Percentiles rank a stretch among this genome's conserved stretches.
phyloP scores from a whole-genome alignment of 1,139 yeast genomes.

The Pichia norvegensis region DNA sequence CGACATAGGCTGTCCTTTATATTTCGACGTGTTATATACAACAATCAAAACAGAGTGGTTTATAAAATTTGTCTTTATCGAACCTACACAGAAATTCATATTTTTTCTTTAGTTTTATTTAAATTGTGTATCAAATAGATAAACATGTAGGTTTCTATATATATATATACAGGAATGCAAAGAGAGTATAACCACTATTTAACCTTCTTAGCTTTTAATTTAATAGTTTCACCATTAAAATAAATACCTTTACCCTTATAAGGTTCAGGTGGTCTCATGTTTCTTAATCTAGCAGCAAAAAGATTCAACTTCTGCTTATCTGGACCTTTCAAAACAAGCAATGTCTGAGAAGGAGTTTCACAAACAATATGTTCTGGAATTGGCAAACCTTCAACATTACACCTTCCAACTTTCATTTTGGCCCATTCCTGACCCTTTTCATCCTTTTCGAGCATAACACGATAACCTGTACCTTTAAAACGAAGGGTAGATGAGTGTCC shows the following conservation, averaged over 20 bases:
- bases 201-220: slow-evolving; percentile 84
- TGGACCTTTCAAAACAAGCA: slow-evolving; percentile 77
- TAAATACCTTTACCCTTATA: slow-evolving; percentile 98
- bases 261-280: slow-evolving; percentile 92
- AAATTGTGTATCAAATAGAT: background rate
- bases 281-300: slow-evolving; percentile 84
- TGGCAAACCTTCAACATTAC: slow-evolving; percentile 54
- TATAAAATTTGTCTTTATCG: too few relatives aligned
- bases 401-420: slow-evolving; percentile 77
- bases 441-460: slow-evolving; percentile 58
- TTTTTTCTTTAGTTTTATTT: too few relatives aligned
- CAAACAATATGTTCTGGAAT: slow-evolving; percentile 76
- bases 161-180: background rate
- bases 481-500: slow-evolving; percentile 85
- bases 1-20: too few relatives aligned
- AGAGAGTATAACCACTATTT: slow-evolving; percentile 39
- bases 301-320: slow-evolving; percentile 82
- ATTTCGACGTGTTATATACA: too few relatives aligned
- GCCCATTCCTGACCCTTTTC: slow-evolving; percentile 50
- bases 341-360: slow-evolving; percentile 77
- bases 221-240: slow-evolving; percentile 84
- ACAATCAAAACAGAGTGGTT: too few relatives aligned
- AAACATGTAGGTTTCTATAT: too few relatives aligned
- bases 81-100: too few relatives aligned
- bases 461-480: slow-evolving; percentile 95